These are phyloP conservation scores for Cryphonectria carpinicola DNA, from an alignment of 2,329 filamentous ascomycete species.

Conservation along the genomic window DNA sequence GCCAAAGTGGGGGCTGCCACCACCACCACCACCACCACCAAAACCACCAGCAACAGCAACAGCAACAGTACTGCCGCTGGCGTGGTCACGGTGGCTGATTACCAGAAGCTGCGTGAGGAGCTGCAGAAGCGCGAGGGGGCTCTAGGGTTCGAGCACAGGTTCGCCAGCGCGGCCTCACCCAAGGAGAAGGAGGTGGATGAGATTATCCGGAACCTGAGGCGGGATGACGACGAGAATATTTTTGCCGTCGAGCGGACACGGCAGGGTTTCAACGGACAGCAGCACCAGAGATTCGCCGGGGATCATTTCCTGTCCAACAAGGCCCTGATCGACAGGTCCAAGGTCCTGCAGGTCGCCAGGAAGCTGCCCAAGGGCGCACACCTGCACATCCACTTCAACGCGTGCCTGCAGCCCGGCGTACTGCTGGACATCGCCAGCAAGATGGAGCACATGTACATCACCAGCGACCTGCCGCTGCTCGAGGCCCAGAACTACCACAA, in stretches of 20 bases:
- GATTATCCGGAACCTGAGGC: conserved; percentile 45
- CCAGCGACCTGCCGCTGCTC: conserved; percentile 59
- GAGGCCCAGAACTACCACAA: conserved; percentile 44
- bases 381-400: conserved; percentile 78
- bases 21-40: not conserved
- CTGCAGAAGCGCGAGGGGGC: conserved; percentile 40
- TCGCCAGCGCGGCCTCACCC: conserved; percentile 37
- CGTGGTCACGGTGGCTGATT: conserved; percentile 34
- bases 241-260: conserved; percentile 41
- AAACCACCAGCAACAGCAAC: not conserved
- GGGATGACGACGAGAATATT: conserved; percentile 41
- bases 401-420: conserved; percentile 66
- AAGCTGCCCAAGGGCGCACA: conserved; percentile 73
- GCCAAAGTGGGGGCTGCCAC: conserved; percentile 1
- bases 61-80: not conserved
- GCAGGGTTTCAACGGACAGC: conserved; percentile 47
- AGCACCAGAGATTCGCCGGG: conserved; percentile 50
- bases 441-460: conserved; percentile 71
- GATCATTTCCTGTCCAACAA: conserved; percentile 64
- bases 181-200: conserved; percentile 44
- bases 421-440: conserved; percentile 59
- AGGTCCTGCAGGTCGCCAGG: conserved; percentile 59
- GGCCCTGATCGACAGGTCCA: conserved; percentile 57
- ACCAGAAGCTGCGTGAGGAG: conserved; percentile 38
- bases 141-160: conserved; percentile 47